Evolutionary conservation across 495 filamentous ascomycete genomes (phyloP).

Genomic region (Penicillium canescens): DNA sequence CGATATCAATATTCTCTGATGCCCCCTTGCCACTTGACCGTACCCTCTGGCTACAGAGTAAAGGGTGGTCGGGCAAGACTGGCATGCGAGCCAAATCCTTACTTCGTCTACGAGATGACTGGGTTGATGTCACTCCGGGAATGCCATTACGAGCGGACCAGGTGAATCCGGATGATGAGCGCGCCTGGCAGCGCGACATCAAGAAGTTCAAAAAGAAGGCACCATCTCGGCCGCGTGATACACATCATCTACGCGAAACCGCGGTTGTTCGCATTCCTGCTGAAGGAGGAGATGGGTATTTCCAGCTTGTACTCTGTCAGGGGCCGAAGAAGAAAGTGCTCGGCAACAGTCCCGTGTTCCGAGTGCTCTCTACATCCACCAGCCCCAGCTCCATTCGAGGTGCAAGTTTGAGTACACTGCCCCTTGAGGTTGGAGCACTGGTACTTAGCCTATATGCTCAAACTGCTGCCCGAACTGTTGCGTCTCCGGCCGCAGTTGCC

Average conservation of each 20-base stretch:
- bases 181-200: slow-evolving; percentile 69
- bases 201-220: slow-evolving; percentile 56
- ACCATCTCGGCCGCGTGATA: slow-evolving; percentile 35
- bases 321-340: slow-evolving; percentile 54
- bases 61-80: slow-evolving; percentile 66
- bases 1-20: slow-evolving; percentile 62
- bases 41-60: slow-evolving; percentile 64
- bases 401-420: slow-evolving; percentile 62
- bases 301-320: slow-evolving; percentile 61
- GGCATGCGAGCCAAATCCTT: slow-evolving; percentile 66
- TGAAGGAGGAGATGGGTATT: slow-evolving; percentile 64
- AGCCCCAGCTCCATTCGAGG: slow-evolving; percentile 61
- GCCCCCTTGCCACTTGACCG: slow-evolving; percentile 55
- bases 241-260: slow-evolving; percentile 58
- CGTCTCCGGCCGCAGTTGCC: slow-evolving; percentile 48
- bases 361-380: slow-evolving; percentile 59
- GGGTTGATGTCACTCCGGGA: slow-evolving; percentile 65
- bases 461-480: slow-evolving; percentile 43
- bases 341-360: slow-evolving; percentile 64
- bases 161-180: slow-evolving; percentile 51
- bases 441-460: slow-evolving; percentile 54
- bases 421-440: slow-evolving; percentile 63
- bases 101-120: slow-evolving; percentile 53
- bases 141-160: slow-evolving; percentile 44
- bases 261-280: slow-evolving; percentile 62